Base-by-base conservation (phyloP, 176 grass and related monocot species). In the Typha latifolia region DNA sequence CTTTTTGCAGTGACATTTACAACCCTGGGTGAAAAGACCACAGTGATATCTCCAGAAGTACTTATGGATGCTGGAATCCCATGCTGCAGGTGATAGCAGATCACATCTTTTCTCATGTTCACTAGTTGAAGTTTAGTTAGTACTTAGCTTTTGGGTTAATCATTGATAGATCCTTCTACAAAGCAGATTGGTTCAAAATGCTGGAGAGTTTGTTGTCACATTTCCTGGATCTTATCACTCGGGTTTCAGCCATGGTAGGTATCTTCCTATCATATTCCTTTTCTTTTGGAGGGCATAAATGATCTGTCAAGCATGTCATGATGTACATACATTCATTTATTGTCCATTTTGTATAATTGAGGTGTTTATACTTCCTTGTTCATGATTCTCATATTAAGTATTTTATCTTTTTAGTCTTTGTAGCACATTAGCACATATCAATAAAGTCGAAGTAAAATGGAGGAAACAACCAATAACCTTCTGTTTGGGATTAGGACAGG, bases 181-280 rank as follows among this genome's bases (percentile, higher is more conserved):
- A 82, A 90, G 69, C 94, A 99, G 94, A 81, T 90, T 99, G 86
- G 94, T 99, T 74, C 94, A 99, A 79, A 99, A 93, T 77, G 79
- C 86, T 84, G 94, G 94, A 80, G 94, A 99, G 47, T 99, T 99
- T 85, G 83, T 99, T 73, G 91, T 99, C 67, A 99, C 94, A 14
- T 93, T 99, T 65, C 94, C 94, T 80, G 94, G 94, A 81, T 88
- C 94, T 78, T 99, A 99, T 87, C 94, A 99, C 83, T 87, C 86
- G 72, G 94, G 94, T 64, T 99, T 99, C 79, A 99, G 89, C 79
- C 94, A 93, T 59, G 94, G 89, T 99, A 90, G 66, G 66, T 20
- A 74, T 73, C 72, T 66, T 57, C 64, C 14, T 50, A 32, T 72
- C 69, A 82, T 72, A 31, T 74, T 47, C 37, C 2, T 55, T 69